A percentile compares a stretch with the other conserved stretches of the same genome.
phyloP scores from a whole-genome alignment of 768 basidiomycete species.

The Termitomyces sp. region DNA sequence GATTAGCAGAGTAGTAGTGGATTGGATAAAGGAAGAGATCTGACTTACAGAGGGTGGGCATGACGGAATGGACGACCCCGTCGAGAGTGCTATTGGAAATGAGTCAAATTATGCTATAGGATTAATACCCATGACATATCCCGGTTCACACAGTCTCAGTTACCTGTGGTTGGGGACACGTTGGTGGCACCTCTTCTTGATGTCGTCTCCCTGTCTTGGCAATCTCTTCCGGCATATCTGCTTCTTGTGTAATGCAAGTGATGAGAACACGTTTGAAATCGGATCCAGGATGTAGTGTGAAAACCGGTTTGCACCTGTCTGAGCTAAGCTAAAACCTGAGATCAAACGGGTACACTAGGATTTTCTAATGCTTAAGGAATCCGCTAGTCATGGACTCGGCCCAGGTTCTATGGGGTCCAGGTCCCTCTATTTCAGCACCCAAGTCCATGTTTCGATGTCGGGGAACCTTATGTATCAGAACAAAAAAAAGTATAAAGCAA shows the following conservation, averaged over 20 bases:
- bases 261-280: not conserved
- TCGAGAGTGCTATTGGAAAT: constrained; percentile 20
- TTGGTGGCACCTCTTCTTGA: not conserved
- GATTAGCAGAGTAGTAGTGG: not conserved
- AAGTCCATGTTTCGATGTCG: not conserved
- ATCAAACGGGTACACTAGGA: not conserved
- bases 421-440: not conserved
- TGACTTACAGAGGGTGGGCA: constrained; percentile 25
- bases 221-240: not conserved
- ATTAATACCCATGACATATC: not conserved
- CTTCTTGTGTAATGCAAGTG: not conserved
- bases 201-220: not conserved
- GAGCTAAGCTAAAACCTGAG: not conserved
- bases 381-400: not conserved
- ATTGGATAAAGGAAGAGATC: not conserved
- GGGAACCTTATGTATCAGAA: too few species aligned
- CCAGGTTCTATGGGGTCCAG: not conserved
- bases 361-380: not conserved
- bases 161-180: not conserved
- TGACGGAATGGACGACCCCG: constrained; percentile 15
- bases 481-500: too few species aligned
- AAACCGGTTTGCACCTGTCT: not conserved
- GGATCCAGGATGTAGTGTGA: not conserved
- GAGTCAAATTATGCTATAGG: not conserved
- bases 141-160: not conserved